Percentiles rank a stretch among this genome's conserved stretches.
phyloP scores from a whole-genome alignment of 2,329 filamentous ascomycete genomes.

The Epicoccum nigrum region DNA sequence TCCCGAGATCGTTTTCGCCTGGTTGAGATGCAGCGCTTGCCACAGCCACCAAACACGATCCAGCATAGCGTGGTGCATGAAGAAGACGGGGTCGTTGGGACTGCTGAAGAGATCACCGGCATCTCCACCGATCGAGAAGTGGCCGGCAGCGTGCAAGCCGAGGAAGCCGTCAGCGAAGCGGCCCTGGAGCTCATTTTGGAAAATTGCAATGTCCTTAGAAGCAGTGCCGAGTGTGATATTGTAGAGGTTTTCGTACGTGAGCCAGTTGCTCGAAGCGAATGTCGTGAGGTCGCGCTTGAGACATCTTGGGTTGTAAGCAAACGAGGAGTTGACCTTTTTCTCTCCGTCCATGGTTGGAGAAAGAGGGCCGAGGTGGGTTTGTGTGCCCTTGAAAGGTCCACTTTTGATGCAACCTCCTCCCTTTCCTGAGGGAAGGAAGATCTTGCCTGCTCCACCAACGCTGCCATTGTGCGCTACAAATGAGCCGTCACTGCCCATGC shows the following conservation, averaged over 20 bases:
- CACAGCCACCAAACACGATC: conserved; percentile 57
- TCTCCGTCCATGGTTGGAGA: conserved; percentile 18
- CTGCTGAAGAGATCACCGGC: conserved; percentile 53
- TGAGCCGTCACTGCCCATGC: conserved; percentile 42
- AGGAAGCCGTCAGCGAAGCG: conserved; percentile 24
- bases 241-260: conserved; percentile 39
- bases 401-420: conserved; percentile 33
- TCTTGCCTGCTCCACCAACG: conserved; percentile 20
- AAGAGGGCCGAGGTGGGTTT: conserved; percentile 34
- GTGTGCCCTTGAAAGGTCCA: conserved; percentile 30
- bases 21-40: conserved; percentile 43
- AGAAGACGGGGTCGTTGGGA: conserved; percentile 51
- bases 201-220: conserved; percentile 37
- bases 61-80: conserved; percentile 55
- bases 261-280: conserved; percentile 18
- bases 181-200: conserved; percentile 43
- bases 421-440: conserved; percentile 15
- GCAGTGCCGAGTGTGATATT: conserved; percentile 61
- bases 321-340: conserved; percentile 16
- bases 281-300: conserved; percentile 44
- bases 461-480: conserved; percentile 27
- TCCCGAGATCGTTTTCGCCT: conserved; percentile 22
- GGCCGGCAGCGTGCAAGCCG: conserved; percentile 53
- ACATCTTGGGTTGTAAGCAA: conserved; percentile 40
- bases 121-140: conserved; percentile 29